Evolutionary conservation across 1,139 yeast species (phyloP).

Genomic region (Suhomyces terraborum): DNA sequence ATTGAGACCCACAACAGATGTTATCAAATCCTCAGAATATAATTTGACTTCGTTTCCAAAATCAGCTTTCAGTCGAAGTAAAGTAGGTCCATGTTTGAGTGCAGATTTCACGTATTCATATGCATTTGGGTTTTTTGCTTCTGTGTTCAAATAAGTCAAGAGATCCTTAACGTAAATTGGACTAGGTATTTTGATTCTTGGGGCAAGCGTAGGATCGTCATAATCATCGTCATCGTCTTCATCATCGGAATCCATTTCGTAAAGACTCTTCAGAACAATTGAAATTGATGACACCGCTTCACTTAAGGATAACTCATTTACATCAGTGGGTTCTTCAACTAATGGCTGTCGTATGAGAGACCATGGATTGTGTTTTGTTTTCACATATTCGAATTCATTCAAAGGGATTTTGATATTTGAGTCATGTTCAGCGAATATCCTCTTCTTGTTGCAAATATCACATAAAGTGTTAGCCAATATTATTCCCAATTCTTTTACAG

Average conservation of each 20-base stretch:
- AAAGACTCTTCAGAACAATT: not conserved
- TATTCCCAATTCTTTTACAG: constrained; percentile 47
- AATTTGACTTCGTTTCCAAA: constrained; percentile 57
- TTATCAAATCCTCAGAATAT: constrained; percentile 50
- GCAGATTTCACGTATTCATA: constrained; percentile 56
- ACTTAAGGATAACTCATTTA: not conserved
- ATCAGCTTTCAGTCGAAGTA: constrained; percentile 53
- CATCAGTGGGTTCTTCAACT: constrained; percentile 11
- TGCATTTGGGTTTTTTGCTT: constrained; percentile 45
- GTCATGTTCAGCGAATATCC: constrained; percentile 40
- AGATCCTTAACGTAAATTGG: constrained; percentile 68
- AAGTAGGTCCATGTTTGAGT: constrained; percentile 52
- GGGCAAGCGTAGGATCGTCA: constrained; percentile 51
- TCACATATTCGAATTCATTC: not conserved
- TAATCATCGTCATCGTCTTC: constrained; percentile 51
- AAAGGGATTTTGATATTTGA: constrained; percentile 3
- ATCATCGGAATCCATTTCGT: constrained; percentile 9
- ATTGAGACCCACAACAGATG: constrained; percentile 47
- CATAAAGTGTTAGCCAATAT: constrained; percentile 50
- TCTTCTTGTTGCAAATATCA: constrained; percentile 30
- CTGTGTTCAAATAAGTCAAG: constrained; percentile 52
- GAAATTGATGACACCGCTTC: not conserved
- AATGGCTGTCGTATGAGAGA: constrained; percentile 12
- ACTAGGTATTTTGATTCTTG: constrained; percentile 37
- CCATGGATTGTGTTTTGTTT: constrained; percentile 18